Conservation (phyloP, 75 land plant species). For the Cupressus sempervirens region DNA sequence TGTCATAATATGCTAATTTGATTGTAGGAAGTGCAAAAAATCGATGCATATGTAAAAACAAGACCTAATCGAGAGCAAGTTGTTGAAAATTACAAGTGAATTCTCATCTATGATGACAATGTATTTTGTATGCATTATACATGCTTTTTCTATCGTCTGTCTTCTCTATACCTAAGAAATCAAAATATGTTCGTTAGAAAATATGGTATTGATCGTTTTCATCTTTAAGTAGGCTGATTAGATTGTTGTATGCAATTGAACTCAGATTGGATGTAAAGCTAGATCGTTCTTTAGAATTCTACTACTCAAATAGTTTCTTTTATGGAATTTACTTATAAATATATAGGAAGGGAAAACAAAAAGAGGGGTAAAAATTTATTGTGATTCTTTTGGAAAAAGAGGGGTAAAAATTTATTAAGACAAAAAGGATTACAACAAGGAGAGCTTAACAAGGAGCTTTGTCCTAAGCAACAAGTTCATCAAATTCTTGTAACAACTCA, state of each 20-base stretch:
- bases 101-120: not conserved
- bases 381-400: no score
- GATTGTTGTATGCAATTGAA: no score
- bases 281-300: no score
- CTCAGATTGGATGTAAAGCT: no score
- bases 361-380: no score
- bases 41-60: slow-evolving; percentile 58
- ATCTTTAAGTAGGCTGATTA: not conserved
- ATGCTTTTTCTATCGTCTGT: not conserved
- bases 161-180: not conserved
- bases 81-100: slow-evolving; percentile 25
- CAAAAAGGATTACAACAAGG: no score
- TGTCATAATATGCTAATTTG: not conserved
- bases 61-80: slow-evolving; percentile 32
- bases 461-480: no score
- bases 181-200: not conserved
- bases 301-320: not conserved
- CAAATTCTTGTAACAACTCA: no score
- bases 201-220: not conserved
- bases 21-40: slow-evolving; percentile 55
- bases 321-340: no score
- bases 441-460: no score
- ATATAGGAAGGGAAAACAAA: no score
- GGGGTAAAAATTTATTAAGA: no score
- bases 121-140: not conserved